Conservation (phyloP, 768 basidiomycete genomes). For the Agaricus sinodeliciosus region DNA sequence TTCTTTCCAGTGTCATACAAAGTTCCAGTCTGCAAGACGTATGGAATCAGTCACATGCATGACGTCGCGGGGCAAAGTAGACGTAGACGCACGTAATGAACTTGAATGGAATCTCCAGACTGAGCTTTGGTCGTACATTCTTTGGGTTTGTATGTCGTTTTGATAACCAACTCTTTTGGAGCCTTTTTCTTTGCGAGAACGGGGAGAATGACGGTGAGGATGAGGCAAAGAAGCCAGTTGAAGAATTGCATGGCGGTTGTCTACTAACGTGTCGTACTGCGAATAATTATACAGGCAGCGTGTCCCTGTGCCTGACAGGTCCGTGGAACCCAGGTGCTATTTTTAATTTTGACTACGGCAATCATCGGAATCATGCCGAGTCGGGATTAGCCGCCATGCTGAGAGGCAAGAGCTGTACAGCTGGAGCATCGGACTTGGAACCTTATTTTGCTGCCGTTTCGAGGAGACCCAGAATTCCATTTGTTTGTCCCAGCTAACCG, state of each 20-base stretch:
- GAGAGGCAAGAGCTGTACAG: slow-evolving; percentile 32
- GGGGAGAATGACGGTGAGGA: slow-evolving; percentile 33
- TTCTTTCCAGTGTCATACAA: slow-evolving; percentile 69
- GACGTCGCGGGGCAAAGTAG: too few species aligned
- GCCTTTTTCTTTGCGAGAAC: slow-evolving; percentile 31
- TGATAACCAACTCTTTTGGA: slow-evolving; percentile 48
- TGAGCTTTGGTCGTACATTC: slow-evolving; percentile 48
- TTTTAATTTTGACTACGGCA: not conserved
- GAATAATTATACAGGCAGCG: not conserved
- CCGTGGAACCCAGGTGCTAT: too few species aligned
- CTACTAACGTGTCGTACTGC: not conserved
- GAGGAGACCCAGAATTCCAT: slow-evolving; percentile 17
- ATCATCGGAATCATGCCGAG: not conserved
- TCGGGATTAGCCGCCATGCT: not conserved
- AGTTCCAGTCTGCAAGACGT: slow-evolving; percentile 60
- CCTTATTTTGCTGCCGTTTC: slow-evolving; percentile 23
- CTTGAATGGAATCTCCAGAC: slow-evolving; percentile 58
- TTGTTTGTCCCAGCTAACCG: slow-evolving; percentile 23
- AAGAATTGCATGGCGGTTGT: slow-evolving; percentile 43
- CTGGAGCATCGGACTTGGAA: slow-evolving; percentile 16
- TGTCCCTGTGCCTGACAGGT: not conserved
- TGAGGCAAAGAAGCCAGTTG: slow-evolving; percentile 37
- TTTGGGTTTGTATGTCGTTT: slow-evolving; percentile 53
- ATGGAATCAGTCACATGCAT: not conserved
- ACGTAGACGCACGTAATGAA: slow-evolving; percentile 61